A percentile compares a stretch with the other conserved stretches of the same genome.
phyloP scores from a whole-genome alignment of 2,329 filamentous ascomycete genomes.

The Aspergillus quadrilineatus region DNA sequence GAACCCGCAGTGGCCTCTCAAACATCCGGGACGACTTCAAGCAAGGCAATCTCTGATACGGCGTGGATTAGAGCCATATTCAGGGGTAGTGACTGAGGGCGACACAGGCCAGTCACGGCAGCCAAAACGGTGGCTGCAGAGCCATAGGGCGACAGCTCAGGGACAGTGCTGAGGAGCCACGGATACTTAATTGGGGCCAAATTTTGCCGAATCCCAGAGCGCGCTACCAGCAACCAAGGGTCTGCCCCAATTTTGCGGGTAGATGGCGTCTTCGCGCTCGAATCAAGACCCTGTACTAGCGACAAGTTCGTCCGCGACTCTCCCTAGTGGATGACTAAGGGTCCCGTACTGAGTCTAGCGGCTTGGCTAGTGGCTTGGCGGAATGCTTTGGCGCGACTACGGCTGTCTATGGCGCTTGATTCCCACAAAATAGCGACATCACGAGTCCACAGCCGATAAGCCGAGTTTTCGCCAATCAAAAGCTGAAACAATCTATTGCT shows the following conservation, averaged over 20 bases:
- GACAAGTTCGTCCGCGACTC: background rate
- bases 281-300: constrained; percentile 2
- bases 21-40: background rate
- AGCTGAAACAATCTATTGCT: background rate
- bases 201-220: background rate
- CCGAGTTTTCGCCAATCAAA: background rate
- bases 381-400: background rate
- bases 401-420: background rate
- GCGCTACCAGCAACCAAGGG: background rate
- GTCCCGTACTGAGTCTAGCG: background rate
- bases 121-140: background rate
- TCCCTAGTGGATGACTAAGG: background rate
- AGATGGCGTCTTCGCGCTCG: constrained; percentile 7
- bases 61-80: background rate
- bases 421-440: constrained; percentile 3
- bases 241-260: background rate
- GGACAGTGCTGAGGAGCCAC: background rate
- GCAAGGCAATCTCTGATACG: background rate
- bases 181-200: background rate
- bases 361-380: background rate
- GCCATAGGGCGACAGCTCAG: constrained; percentile 6
- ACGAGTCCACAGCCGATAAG: background rate
- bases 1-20: background rate
- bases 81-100: background rate
- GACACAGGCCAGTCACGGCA: background rate